Base-by-base conservation (phyloP, 345 rosid species). In the Acer negundo region DNA sequence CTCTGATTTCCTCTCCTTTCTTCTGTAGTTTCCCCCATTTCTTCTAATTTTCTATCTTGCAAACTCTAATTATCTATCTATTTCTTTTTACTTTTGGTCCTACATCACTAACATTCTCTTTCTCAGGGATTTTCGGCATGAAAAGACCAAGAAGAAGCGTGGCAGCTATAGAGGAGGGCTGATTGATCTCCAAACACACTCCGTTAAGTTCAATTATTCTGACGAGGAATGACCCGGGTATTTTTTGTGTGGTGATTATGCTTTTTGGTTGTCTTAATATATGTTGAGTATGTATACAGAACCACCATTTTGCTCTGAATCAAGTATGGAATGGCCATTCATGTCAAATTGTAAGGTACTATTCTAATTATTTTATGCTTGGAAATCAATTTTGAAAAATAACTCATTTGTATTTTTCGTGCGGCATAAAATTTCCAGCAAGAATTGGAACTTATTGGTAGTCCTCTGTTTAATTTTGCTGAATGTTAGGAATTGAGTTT, bases 141-240 rank as follows among this genome's bases (percentile, higher is more conserved):
- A 96, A 80, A 96, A 94, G 91, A 97, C 97, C 8, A 94, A 97
- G 91, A 94, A 97, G 91, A 97, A 97, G 86, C 91, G 99, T 2
- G 97, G 99, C 66, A 81, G 85, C 77, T 96, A 94, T 80, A 92
- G 97, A 85, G 99, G 99, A 75, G 99, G 98, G 75, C 90, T 80
- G 80, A 94, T 96, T 66, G 98, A 94, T 86, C 81, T 87, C 75
- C 84, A 94, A 0, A 88, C 98, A 1, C 93, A 96, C 75, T 96
- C 98, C 0, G 17, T 94, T 10, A 96, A 94, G 89, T 96, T 94
- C 92, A 87, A 85, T 64, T 87, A 91, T 81, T 89, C 97, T 1
- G 99, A 96, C 61, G 92, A 89, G 0, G 97, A 94, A 59, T 90
- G 84, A 87, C 40, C 28, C 1, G 8, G 10, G 10, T 15, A 58